A percentile compares a stretch with the other conserved stretches of the same genome.
phyloP scores from a whole-genome alignment of 768 basidiomycete species.

The Ramaria rubella region DNA sequence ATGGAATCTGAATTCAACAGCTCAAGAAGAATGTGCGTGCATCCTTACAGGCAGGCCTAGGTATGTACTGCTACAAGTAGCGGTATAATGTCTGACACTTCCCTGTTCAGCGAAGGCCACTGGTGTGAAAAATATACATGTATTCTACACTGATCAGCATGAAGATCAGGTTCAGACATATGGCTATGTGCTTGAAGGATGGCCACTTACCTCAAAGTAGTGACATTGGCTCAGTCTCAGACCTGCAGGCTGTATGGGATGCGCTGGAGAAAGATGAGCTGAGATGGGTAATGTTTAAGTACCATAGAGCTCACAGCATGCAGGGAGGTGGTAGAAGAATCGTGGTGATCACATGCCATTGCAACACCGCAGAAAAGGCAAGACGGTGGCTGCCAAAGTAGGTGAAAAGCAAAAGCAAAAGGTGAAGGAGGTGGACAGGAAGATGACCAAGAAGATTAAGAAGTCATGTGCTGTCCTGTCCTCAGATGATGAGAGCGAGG shows the following conservation, averaged over 20 bases:
- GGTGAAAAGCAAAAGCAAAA: too few relatives aligned
- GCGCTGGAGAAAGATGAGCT: too few relatives aligned
- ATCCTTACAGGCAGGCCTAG: neutral
- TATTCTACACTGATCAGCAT: too few relatives aligned
- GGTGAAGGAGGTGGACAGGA: too few relatives aligned
- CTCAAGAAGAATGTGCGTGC: neutral
- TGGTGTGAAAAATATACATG: neutral
- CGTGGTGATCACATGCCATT: neutral
- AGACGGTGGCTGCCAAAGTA: neutral
- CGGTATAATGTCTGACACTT: neutral
- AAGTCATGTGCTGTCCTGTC: too few relatives aligned
- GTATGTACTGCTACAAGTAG: neutral
- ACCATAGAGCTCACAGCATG: too few relatives aligned
- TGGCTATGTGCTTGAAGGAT: neutral
- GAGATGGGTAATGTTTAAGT: too few relatives aligned
- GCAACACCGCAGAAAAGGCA: neutral
- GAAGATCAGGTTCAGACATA: too few relatives aligned
- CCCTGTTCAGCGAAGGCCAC: neutral
- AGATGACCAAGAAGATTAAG: too few relatives aligned
- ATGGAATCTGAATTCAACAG: too few relatives aligned
- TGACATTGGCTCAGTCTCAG: neutral
- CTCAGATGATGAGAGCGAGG: too few relatives aligned
- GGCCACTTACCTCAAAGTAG: neutral
- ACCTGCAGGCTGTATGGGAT: too few relatives aligned
- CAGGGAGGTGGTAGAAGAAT: neutral